phyloP scores from a whole-genome alignment of 495 filamentous ascomycete species.

The Hypoxylon subgilvum region DNA sequence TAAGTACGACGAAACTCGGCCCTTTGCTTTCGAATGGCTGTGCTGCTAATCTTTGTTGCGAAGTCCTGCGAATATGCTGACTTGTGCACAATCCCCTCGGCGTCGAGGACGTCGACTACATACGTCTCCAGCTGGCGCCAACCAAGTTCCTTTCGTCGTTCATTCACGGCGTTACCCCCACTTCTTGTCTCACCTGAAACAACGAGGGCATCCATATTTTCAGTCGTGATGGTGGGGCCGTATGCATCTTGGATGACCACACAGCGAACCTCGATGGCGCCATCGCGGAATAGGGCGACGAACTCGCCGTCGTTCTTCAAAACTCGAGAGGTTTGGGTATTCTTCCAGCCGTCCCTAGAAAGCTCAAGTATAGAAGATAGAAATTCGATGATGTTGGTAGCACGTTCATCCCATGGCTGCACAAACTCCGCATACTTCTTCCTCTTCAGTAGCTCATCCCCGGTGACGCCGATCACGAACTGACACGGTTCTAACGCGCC shows the following conservation, averaged over 20 bases:
- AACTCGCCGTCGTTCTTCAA: constrained; percentile 46
- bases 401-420: constrained; percentile 77
- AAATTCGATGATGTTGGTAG: constrained; percentile 70
- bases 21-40: constrained; percentile 60
- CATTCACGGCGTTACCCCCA: constrained; percentile 84
- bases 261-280: constrained; percentile 65
- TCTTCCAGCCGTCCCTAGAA: constrained; percentile 48
- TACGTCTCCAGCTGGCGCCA: constrained; percentile 80
- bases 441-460: constrained; percentile 80
- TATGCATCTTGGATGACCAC: constrained; percentile 87
- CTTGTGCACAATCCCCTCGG: constrained; percentile 62
- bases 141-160: constrained; percentile 74
- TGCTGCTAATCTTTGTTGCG: constrained; percentile 88
- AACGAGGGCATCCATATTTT: constrained; percentile 77
- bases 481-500: constrained; percentile 47
- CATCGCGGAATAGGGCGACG: constrained; percentile 49
- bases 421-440: constrained; percentile 86
- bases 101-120: constrained; percentile 89
- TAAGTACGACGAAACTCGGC: constrained; percentile 46
- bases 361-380: constrained; percentile 70
- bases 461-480: constrained; percentile 85
- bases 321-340: constrained; percentile 15
- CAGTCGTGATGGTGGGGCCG: constrained; percentile 88
- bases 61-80: constrained; percentile 61
- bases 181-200: constrained; percentile 88